These are phyloP conservation scores for Cucumis variabilis DNA, from an alignment of 331 rosid species.

Conservation along the genomic window DNA sequence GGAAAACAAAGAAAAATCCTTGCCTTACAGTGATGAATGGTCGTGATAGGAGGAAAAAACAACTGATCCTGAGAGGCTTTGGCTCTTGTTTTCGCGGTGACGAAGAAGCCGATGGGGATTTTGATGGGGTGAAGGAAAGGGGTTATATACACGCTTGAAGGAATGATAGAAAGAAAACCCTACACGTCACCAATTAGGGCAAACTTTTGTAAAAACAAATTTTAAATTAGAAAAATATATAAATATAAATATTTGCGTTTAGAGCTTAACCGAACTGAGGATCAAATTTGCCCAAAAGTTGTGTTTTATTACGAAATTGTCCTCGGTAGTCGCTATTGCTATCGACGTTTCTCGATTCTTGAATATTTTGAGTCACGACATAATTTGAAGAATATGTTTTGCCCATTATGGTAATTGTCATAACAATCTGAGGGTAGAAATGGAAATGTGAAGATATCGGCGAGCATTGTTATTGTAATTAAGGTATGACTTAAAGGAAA, in stretches of 20 bases:
- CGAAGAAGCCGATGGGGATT: conserved; percentile 29
- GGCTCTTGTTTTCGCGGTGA: conserved; percentile 28
- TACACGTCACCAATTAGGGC: conserved; percentile 37
- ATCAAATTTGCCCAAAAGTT: background rate
- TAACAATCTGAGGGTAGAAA: background rate
- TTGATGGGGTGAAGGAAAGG: background rate
- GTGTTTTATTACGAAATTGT: background rate
- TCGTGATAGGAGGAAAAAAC: background rate
- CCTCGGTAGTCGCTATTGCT: background rate
- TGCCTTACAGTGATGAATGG: conserved; percentile 26
- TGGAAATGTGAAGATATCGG: background rate
- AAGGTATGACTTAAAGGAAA: background rate
- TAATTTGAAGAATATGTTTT: background rate
- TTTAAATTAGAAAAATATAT: background rate
- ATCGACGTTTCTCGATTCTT: background rate
- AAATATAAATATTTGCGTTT: background rate
- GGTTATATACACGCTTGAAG: conserved; percentile 27
- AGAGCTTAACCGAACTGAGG: background rate
- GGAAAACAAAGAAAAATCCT: background rate
- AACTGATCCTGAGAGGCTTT: background rate
- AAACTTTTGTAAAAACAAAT: background rate
- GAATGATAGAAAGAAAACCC: conserved; percentile 33
- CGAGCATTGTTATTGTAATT: conserved; percentile 5
- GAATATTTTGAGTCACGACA: background rate
- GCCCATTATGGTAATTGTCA: background rate